phyloP scores from a whole-genome alignment of 306 rosid genomes.

The Arachis hypogaea region DNA sequence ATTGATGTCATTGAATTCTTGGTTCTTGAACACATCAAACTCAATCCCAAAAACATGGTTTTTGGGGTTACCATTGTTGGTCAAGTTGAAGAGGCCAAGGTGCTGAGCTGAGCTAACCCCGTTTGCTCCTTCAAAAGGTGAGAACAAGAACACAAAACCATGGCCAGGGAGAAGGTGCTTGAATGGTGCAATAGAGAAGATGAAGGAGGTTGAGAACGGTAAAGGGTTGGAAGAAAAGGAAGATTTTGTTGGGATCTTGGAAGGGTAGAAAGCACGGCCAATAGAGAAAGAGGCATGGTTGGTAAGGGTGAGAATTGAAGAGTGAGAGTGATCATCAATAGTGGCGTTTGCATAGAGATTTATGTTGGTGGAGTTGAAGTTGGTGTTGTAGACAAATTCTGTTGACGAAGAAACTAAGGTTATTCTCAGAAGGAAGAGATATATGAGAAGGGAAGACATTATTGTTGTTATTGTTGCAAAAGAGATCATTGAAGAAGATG shows the following conservation, averaged over 20 bases:
- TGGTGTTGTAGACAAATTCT: slow-evolving; percentile 57
- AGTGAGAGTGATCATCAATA: slow-evolving; percentile 30
- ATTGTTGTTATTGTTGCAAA: neutral
- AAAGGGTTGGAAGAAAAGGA: slow-evolving; percentile 39
- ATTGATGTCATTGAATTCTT: slow-evolving; percentile 54
- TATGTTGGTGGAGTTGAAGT: slow-evolving; percentile 52
- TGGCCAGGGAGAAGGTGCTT: slow-evolving; percentile 49
- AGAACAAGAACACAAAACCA: slow-evolving; percentile 51
- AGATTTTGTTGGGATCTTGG: slow-evolving; percentile 47
- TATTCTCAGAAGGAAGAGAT: slow-evolving; percentile 24
- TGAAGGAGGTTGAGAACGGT: slow-evolving; percentile 55
- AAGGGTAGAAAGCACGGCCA: slow-evolving; percentile 54
- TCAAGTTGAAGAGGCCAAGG: slow-evolving; percentile 57
- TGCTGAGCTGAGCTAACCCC: slow-evolving; percentile 55
- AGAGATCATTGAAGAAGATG: neutral
- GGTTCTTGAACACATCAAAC: slow-evolving; percentile 61
- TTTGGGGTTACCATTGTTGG: slow-evolving; percentile 47
- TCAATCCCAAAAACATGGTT: slow-evolving; percentile 55
- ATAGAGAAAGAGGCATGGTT: slow-evolving; percentile 47
- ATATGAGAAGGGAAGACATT: slow-evolving; percentile 39
- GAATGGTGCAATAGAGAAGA: slow-evolving; percentile 53
- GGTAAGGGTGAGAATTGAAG: slow-evolving; percentile 55
- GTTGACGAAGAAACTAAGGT: slow-evolving; percentile 39
- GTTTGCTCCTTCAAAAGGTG: slow-evolving; percentile 40
- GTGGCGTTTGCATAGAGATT: slow-evolving; percentile 49